A percentile compares a stretch with the other conserved stretches of the same genome.
Evolutionary conservation across 345 rosid genomes (phyloP).

Genomic region (Litchi chinensis): DNA sequence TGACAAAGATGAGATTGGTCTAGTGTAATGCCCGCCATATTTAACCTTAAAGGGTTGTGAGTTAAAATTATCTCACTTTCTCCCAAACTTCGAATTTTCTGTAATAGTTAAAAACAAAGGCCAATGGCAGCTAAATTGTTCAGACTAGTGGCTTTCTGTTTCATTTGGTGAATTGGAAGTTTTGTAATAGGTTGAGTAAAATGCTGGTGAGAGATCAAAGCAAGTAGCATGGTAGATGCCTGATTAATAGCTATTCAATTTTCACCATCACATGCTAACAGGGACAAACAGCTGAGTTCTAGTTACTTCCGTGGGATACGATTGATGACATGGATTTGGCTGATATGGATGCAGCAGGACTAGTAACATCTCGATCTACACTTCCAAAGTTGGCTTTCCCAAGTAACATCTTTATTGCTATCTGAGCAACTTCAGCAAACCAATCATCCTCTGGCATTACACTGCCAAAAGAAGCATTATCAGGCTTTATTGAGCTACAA

Average conservation of each 20-base stretch:
- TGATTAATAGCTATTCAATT: background rate
- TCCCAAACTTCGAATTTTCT: too few species aligned
- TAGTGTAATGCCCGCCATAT: too few species aligned
- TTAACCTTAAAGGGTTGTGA: too few species aligned
- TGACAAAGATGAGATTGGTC: too few species aligned
- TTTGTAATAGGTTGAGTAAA: background rate
- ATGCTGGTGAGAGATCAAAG: background rate
- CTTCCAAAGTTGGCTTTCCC: conserved; percentile 61
- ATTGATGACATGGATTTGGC: conserved; percentile 35
- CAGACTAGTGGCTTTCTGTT: background rate
- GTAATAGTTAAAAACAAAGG: too few species aligned
- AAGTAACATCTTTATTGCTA: conserved; percentile 75
- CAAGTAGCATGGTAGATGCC: background rate
- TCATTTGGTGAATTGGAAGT: background rate
- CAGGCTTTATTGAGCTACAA: background rate
- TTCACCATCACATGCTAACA: background rate
- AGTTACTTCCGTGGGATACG: conserved; percentile 47
- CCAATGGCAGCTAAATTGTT: too few species aligned
- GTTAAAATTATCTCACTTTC: too few species aligned
- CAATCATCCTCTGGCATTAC: conserved; percentile 88
- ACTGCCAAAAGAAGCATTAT: conserved; percentile 34
- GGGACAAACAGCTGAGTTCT: conserved; percentile 17
- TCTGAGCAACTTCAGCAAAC: conserved; percentile 90
- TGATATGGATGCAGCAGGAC: conserved; percentile 56
- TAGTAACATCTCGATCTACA: conserved; percentile 52